Evolutionary conservation across 257 asterid species (phyloP).

Genomic region (Vinca minor): DNA sequence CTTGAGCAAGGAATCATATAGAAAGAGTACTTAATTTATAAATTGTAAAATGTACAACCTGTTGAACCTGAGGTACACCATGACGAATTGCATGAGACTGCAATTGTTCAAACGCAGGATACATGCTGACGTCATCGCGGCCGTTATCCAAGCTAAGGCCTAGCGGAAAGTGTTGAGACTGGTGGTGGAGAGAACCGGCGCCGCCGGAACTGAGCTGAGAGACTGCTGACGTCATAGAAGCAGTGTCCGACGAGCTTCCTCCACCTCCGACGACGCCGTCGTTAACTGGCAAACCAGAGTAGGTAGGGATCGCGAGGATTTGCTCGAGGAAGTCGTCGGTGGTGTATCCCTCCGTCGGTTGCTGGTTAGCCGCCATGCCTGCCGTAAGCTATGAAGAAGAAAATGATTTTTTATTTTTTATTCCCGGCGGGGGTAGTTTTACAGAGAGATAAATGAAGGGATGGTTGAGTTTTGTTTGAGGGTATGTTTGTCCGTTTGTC

Average conservation of each 20-base stretch:
- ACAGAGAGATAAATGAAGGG: conserved; percentile 8
- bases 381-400: conserved; percentile 4
- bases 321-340: conserved; percentile 79
- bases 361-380: conserved; percentile 49
- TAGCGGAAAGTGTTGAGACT: conserved; percentile 50
- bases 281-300: conserved; percentile 43
- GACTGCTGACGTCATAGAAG: conserved; percentile 35
- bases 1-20: background rate
- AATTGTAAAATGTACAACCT: conserved; percentile 21
- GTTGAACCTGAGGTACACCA: conserved; percentile 46
- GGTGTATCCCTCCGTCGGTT: conserved; percentile 53
- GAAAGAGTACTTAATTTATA: background rate
- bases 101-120: conserved; percentile 52
- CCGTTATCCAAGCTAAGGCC: conserved; percentile 64
- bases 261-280: conserved; percentile 33
- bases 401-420: no score
- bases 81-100: conserved; percentile 54
- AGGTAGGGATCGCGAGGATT: conserved; percentile 63
- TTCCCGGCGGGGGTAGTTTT: conserved; percentile 18
- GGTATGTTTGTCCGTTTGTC: conserved; percentile 22
- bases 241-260: conserved; percentile 36
- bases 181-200: conserved; percentile 30
- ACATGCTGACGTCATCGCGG: conserved; percentile 45
- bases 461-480: background rate
- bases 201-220: conserved; percentile 36